Percentiles rank a stretch among this genome's conserved stretches.
Conservation (phyloP, 352 stramenopile genomes). For the Halophytophthora polymorphica region DNA sequence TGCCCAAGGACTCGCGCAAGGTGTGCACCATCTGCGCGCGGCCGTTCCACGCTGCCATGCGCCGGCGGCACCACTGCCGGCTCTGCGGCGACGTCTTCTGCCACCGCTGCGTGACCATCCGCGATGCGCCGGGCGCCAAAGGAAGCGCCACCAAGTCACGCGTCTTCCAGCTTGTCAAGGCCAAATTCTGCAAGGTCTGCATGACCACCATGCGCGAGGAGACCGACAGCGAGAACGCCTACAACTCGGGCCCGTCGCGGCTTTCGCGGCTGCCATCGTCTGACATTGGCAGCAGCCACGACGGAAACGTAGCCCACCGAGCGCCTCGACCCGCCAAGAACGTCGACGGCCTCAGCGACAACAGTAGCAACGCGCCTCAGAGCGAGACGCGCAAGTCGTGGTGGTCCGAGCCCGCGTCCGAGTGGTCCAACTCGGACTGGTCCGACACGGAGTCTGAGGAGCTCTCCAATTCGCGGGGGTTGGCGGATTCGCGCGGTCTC, state of each 20-base stretch:
- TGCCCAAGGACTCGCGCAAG: conserved; percentile 47
- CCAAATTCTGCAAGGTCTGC: conserved; percentile 59
- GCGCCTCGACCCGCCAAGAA: conserved; percentile 1
- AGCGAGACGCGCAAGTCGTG: conserved; percentile 15
- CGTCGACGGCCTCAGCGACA: neutral
- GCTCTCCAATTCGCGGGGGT: conserved; percentile 23
- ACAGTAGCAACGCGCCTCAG: conserved; percentile 6
- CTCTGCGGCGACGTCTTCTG: conserved; percentile 80
- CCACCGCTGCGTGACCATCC: conserved; percentile 57
- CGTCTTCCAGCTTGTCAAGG: conserved; percentile 51
- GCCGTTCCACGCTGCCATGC: conserved; percentile 49
- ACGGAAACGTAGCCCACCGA: no score
- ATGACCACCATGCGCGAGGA: conserved; percentile 36
- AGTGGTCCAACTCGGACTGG: conserved; percentile 35
- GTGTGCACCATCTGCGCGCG: conserved; percentile 59
- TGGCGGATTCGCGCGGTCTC: conserved; percentile 1
- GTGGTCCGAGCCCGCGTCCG: conserved; percentile 23
- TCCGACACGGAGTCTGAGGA: conserved; percentile 42
- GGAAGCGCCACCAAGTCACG: conserved; percentile 23
- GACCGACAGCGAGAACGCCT: conserved; percentile 11
- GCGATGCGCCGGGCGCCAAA: conserved; percentile 34
- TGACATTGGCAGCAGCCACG: no score
- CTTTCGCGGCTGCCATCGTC: neutral
- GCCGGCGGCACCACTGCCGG: conserved; percentile 66
- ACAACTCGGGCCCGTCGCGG: conserved; percentile 1